Evolutionary conservation across 768 basidiomycete species (phyloP).

Genomic region (Filobasidium wieringae): DNA sequence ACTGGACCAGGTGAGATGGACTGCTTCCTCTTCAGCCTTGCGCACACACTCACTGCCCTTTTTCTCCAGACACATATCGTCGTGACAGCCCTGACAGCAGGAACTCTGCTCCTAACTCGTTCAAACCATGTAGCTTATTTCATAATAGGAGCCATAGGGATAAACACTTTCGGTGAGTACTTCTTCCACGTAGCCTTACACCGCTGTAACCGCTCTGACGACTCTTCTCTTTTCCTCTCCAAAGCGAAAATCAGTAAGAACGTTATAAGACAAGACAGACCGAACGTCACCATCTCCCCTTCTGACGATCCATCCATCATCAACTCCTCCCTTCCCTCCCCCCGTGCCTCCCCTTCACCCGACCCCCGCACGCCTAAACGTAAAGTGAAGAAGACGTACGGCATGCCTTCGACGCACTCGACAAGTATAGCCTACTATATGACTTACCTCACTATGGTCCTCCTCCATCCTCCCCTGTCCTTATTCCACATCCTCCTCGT

Average conservation of each 20-base stretch:
- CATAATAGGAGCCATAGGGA: constrained; percentile 32
- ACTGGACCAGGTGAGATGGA: neutral
- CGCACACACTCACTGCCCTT: neutral
- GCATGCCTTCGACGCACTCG: constrained; percentile 44
- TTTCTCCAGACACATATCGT: constrained; percentile 31
- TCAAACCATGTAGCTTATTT: constrained; percentile 38
- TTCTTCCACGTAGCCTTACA: neutral
- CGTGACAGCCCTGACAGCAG: constrained; percentile 30
- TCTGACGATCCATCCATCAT: too few species aligned
- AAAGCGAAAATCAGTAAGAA: neutral
- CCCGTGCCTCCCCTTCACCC: too few species aligned
- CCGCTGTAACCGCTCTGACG: neutral
- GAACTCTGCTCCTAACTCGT: constrained; percentile 34
- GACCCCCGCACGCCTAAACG: neutral
- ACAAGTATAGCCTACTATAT: constrained; percentile 41
- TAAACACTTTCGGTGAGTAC: neutral
- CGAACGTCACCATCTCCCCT: too few species aligned
- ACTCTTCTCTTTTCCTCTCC: neutral
- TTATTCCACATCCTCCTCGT: constrained; percentile 19
- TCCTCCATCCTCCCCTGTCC: constrained; percentile 19
- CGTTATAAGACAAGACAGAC: neutral
- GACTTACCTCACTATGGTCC: constrained; percentile 38
- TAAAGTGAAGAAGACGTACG: constrained; percentile 38
- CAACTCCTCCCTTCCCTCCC: too few species aligned
- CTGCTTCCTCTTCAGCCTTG: neutral